These are phyloP conservation scores for Wickerhamiella spandovensis DNA, from an alignment of 805 yeast genomes.

Conservation along the genomic window DNA sequence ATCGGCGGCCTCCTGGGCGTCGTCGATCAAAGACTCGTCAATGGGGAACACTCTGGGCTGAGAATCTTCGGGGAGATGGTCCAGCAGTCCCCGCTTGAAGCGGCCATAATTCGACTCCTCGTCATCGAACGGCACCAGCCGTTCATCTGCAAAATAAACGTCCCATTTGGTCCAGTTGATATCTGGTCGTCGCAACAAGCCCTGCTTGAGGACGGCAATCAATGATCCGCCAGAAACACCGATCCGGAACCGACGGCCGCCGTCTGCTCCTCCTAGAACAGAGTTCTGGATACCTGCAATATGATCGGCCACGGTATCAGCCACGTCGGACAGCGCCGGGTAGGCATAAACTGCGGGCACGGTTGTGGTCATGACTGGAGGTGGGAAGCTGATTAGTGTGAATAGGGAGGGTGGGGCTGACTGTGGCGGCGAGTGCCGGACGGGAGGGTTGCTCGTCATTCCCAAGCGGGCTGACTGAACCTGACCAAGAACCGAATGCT, in stretches of 20 bases:
- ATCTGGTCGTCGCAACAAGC: constrained; percentile 59
- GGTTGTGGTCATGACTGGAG: constrained; percentile 60
- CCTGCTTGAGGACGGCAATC: constrained; percentile 74
- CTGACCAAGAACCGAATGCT: not conserved
- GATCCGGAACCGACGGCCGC: constrained; percentile 58
- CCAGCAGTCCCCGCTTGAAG: constrained; percentile 71
- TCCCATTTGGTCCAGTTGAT: constrained; percentile 93
- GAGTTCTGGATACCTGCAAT: constrained; percentile 77
- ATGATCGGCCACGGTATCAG: constrained; percentile 95
- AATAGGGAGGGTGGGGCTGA: not conserved
- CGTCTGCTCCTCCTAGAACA: constrained; percentile 31
- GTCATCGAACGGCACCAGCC: constrained; percentile 77
- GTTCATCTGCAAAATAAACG: constrained; percentile 89
- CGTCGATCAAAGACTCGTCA: constrained; percentile 51
- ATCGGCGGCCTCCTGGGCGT: constrained; percentile 81
- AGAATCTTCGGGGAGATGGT: constrained; percentile 39
- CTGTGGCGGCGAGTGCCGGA: not conserved
- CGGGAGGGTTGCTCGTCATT: not conserved
- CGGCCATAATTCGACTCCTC: constrained; percentile 83
- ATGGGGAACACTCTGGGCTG: constrained; percentile 72
- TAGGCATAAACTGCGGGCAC: constrained; percentile 90
- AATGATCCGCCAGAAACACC: constrained; percentile 92
- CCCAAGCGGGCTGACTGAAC: not conserved
- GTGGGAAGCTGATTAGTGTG: not conserved
- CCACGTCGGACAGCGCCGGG: constrained; percentile 79